These are phyloP conservation scores for Alternaria brassicae DNA, from an alignment of 2,329 filamentous ascomycete species.

Conservation along the genomic window DNA sequence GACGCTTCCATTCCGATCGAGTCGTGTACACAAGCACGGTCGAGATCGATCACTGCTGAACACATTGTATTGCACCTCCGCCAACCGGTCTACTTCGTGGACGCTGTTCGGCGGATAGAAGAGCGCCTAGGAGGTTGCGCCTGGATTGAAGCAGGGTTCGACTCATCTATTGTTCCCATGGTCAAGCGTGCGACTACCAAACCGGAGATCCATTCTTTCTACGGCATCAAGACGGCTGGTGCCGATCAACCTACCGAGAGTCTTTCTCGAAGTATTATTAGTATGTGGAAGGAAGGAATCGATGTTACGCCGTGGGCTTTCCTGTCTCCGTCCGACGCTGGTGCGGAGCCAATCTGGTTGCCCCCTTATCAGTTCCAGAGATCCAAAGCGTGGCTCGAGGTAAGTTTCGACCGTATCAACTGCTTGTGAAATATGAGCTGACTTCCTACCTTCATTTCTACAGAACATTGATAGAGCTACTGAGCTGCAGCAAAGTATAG, in stretches of 20 bases:
- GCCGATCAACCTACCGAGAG: slow-evolving; percentile 7
- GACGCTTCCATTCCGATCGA: slow-evolving; percentile 12
- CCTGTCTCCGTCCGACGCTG: slow-evolving; percentile 41
- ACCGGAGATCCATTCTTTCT: slow-evolving; percentile 6
- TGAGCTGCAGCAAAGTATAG: background rate
- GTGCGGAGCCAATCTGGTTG: slow-evolving; percentile 28
- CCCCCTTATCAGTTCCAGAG: slow-evolving; percentile 40
- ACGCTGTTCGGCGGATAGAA: slow-evolving; percentile 53
- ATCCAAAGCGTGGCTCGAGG: slow-evolving; percentile 30
- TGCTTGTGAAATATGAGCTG: too few relatives aligned
- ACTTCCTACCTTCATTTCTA: too few relatives aligned
- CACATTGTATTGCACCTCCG: slow-evolving; percentile 49
- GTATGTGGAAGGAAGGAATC: slow-evolving; percentile 54
- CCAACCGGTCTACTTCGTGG: slow-evolving; percentile 55
- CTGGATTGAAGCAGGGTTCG: slow-evolving; percentile 34
- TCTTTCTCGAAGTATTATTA: slow-evolving; percentile 38
- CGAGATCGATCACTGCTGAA: background rate
- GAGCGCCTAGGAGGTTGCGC: slow-evolving; percentile 28
- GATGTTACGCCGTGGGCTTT: slow-evolving; percentile 51
- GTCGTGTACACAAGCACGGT: slow-evolving; percentile 3
- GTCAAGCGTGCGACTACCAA: slow-evolving; percentile 32
- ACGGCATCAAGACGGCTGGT: slow-evolving; percentile 13
- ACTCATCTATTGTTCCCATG: slow-evolving; percentile 39
- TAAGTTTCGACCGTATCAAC: too few relatives aligned
- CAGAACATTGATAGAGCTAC: slow-evolving; percentile 13